Evolutionary conservation across 2,329 filamentous ascomycete genomes (phyloP).

Genomic region (Trichoderma sp.): DNA sequence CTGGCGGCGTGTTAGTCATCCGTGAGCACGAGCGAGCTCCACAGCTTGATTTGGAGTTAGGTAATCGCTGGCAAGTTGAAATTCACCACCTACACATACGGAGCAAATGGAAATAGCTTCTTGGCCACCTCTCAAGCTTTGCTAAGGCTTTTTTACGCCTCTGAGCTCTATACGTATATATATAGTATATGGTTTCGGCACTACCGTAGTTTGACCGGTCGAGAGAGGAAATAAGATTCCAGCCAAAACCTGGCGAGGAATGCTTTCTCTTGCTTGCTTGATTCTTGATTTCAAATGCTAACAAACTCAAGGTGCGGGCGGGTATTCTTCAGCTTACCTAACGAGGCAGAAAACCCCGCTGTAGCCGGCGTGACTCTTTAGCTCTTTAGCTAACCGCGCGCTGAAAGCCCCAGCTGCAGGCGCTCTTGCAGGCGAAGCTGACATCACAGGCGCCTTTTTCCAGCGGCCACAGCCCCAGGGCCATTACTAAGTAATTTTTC

Average conservation of each 20-base stretch:
- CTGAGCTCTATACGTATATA: not conserved
- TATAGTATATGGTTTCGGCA: not conserved
- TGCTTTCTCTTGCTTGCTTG: not conserved
- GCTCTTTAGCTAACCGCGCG: not conserved
- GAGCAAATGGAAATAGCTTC: not conserved
- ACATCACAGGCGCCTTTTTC: conserved; percentile 15
- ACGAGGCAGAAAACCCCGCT: not conserved
- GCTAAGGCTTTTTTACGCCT: not conserved
- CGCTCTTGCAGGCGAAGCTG: conserved; percentile 1
- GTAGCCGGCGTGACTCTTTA: conserved; percentile 16
- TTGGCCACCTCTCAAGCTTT: not conserved
- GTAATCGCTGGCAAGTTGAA: not conserved
- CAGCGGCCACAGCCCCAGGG: not conserved
- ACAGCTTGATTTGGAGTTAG: not conserved
- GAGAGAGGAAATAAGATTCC: not conserved
- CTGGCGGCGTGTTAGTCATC: not conserved
- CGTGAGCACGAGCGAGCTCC: not conserved
- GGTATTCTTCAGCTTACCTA: not conserved
- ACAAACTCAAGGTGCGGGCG: not conserved
- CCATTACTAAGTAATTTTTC: conserved; percentile 15
- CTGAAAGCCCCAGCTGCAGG: not conserved
- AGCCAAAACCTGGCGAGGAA: not conserved
- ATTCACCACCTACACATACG: not conserved
- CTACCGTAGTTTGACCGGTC: not conserved
- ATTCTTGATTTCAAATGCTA: conserved; percentile 14